Percentiles rank a stretch among this genome's conserved stretches.
phyloP scores from a whole-genome alignment of 768 basidiomycete genomes.

The Butyriboletus loyo region DNA sequence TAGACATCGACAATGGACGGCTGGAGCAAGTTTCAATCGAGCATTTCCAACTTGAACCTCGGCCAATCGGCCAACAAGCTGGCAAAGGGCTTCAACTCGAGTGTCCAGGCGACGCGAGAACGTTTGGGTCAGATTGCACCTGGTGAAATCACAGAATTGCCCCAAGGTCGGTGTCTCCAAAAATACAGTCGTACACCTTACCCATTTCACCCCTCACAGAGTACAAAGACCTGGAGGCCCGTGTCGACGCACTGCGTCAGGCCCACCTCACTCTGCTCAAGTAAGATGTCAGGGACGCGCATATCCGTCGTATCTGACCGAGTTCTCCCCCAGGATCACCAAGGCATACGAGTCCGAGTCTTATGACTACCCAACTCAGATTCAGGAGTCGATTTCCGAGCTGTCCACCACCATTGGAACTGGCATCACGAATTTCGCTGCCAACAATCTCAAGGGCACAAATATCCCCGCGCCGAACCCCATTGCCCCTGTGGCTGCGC shows the following conservation, averaged over 20 bases:
- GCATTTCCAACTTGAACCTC: constrained; percentile 63
- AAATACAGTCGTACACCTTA: not conserved
- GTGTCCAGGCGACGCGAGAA: constrained; percentile 85
- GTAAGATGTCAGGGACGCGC: constrained; percentile 39
- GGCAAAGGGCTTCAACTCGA: constrained; percentile 75
- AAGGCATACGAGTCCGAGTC: constrained; percentile 86
- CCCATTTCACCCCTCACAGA: constrained; percentile 46
- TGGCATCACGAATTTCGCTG: constrained; percentile 80
- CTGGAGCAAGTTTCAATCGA: constrained; percentile 69
- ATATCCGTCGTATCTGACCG: not conserved
- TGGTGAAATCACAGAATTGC: constrained; percentile 93
- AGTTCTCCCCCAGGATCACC: constrained; percentile 54
- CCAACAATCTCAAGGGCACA: constrained; percentile 84
- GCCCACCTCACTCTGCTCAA: constrained; percentile 78
- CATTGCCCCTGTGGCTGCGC: constrained; percentile 49
- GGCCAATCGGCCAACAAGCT: constrained; percentile 73
- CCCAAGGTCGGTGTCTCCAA: constrained; percentile 58
- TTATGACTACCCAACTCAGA: constrained; percentile 87
- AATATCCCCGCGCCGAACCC: constrained; percentile 73
- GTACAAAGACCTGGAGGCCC: constrained; percentile 92
- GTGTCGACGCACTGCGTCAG: constrained; percentile 86
- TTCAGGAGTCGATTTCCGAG: constrained; percentile 79
- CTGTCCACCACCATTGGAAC: constrained; percentile 67
- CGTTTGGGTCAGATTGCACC: constrained; percentile 85
- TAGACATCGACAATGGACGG: constrained; percentile 35